phyloP scores from a whole-genome alignment of 495 filamentous ascomycete genomes.

The Penicillium psychrofluorescens region DNA sequence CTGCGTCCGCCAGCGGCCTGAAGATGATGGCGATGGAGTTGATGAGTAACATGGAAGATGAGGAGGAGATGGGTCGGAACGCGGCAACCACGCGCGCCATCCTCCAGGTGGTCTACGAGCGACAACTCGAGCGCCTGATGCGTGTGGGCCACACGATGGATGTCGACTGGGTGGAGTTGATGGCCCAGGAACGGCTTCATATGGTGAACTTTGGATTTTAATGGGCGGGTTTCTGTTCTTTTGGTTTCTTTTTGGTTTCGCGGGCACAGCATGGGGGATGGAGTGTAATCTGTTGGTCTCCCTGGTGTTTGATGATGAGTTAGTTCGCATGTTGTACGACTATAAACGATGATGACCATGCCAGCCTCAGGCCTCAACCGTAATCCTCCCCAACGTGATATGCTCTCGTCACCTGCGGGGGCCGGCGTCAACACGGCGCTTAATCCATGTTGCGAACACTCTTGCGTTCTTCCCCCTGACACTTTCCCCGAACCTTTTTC shows the following conservation, averaged over 20 bases:
- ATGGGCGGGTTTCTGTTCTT: slow-evolving; percentile 1
- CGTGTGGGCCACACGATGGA: slow-evolving; percentile 27
- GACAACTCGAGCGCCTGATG: slow-evolving; percentile 32
- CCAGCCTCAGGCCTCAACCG: background rate
- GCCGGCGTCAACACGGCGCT: background rate
- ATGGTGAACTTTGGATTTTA: slow-evolving; percentile 39
- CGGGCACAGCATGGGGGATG: too few relatives aligned
- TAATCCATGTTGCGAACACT: too few relatives aligned
- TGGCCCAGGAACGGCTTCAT: slow-evolving; percentile 31
- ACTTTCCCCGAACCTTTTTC: slow-evolving; percentile 1
- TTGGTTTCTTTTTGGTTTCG: background rate
- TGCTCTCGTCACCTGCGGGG: background rate
- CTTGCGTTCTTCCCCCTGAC: background rate
- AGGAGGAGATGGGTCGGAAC: slow-evolving; percentile 44
- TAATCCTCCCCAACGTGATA: background rate
- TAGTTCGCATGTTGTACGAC: background rate
- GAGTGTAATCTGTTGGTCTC: too few relatives aligned
- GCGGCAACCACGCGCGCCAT: slow-evolving; percentile 39
- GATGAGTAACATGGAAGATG: slow-evolving; percentile 40
- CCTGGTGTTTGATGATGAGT: background rate
- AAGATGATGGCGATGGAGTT: slow-evolving; percentile 46
- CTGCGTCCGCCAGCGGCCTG: slow-evolving; percentile 27
- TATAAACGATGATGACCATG: background rate
- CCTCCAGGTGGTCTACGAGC: slow-evolving; percentile 43
- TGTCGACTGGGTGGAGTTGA: slow-evolving; percentile 41